Evolutionary conservation across 2,329 filamentous ascomycete species (phyloP).

Genomic region (Trichoderma endophyticum): DNA sequence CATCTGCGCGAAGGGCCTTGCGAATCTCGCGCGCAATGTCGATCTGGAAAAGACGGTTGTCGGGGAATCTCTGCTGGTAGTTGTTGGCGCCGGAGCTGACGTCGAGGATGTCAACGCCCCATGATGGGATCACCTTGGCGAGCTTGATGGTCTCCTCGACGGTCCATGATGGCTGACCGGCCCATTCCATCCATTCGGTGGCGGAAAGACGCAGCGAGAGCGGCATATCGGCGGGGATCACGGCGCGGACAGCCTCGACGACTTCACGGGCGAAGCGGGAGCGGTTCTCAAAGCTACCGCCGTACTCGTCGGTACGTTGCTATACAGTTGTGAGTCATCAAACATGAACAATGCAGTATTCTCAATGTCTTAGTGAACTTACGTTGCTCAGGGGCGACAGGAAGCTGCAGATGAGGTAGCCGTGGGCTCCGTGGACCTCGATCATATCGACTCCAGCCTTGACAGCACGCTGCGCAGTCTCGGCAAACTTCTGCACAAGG

Average conservation of each 20-base stretch:
- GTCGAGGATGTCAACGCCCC: constrained; percentile 80
- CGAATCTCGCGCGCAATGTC: constrained; percentile 71
- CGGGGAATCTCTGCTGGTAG: constrained; percentile 55
- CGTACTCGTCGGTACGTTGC: constrained; percentile 62
- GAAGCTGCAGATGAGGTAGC: constrained; percentile 66
- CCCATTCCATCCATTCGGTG: constrained; percentile 60
- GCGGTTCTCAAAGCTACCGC: constrained; percentile 64
- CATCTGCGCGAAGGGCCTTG: constrained; percentile 53
- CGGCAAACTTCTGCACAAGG: constrained; percentile 61
- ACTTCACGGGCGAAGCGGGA: constrained; percentile 58
- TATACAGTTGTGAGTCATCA: constrained; percentile 24
- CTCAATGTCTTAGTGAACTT: constrained; percentile 21
- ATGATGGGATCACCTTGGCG: constrained; percentile 65
- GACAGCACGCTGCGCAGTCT: constrained; percentile 57
- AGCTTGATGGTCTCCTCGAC: constrained; percentile 65
- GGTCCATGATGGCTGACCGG: constrained; percentile 57
- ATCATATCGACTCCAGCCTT: constrained; percentile 72
- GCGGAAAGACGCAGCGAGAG: constrained; percentile 59
- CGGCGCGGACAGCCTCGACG: constrained; percentile 47
- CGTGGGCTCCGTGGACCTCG: constrained; percentile 64
- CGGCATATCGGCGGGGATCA: constrained; percentile 53
- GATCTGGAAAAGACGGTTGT: constrained; percentile 70
- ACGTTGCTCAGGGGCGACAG: constrained; percentile 57
- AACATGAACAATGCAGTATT: neutral
- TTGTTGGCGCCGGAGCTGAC: constrained; percentile 74